These are phyloP conservation scores for Prunus davidiana DNA, from an alignment of 306 rosid genomes.

Conservation along the genomic window DNA sequence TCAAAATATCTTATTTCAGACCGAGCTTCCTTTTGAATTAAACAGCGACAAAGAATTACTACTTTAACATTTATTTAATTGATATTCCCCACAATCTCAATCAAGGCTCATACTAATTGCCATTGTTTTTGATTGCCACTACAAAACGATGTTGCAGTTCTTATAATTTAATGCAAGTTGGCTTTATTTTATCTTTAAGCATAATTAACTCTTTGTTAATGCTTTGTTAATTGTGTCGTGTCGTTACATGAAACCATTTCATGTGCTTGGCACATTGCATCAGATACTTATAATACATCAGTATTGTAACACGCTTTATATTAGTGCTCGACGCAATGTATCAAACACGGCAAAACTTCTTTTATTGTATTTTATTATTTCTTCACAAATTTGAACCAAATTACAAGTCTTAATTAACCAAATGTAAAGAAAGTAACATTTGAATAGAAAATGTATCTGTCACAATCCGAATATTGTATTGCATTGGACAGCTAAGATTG, in stretches of 20 bases:
- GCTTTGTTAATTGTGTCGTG: neutral
- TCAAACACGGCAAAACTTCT: no score
- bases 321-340: no score
- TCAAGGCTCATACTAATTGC: neutral
- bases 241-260: neutral
- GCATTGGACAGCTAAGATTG: constrained; percentile 1
- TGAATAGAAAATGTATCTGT: neutral
- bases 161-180: neutral
- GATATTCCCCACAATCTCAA: neutral
- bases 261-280: neutral
- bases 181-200: neutral
- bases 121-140: neutral
- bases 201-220: neutral
- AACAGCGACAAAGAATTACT: neutral
- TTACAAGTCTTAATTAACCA: neutral
- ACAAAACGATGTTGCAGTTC: neutral
- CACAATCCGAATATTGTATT: constrained; percentile 6
- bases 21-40: neutral
- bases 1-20: neutral
- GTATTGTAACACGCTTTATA: no score
- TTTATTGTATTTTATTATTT: no score
- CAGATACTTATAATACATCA: neutral
- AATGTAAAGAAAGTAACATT: neutral
- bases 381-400: no score
- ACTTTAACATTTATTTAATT: neutral